Base-by-base conservation (phyloP, 768 basidiomycete genomes). In the Lactarius quietus region DNA sequence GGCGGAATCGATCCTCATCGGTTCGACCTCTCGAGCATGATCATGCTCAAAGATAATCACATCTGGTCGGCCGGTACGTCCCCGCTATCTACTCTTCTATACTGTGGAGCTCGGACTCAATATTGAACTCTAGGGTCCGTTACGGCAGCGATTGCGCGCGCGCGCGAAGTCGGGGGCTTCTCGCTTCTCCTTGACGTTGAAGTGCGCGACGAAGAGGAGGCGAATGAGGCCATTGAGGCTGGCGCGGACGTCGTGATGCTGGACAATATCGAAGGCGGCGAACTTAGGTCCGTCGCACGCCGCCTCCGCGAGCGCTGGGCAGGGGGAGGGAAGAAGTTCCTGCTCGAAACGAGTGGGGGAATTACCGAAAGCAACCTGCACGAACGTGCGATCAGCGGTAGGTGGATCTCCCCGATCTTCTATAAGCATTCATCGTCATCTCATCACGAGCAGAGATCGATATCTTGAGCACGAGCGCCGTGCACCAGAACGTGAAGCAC, bases 21-120 rank as follows among this genome's bases (percentile, higher is more conserved):
- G 28, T 89, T 97, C 70, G 95, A 98, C 75, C 82, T 98, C n/a
- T 95, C 92, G 33, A 92, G 91, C 74, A 98, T 99, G 97, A 95
- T 99, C 73, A 99, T 99, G 97, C 85, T 99, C 72, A 98, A 98
- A 77, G 97, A 99, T 72, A 99, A 99, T 74, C 97, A 99, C 74
- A 92, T 98, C 73, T 98, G 95, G 95, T 96, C 95, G 3, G 91
- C 88, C 51, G 95, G 95, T 88, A 72, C 66, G 81, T 60, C 29
- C n/a, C 4, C 35, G 12, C 23, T 31, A 29, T 8, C 36, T 56
- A n/a, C n/a, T n/a, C n/a, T n/a, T 41, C 55, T 5, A 23, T 14
- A 7, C 26, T 51, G 35, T 63, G 29, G 28, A 36, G 61, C 45
- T 36, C 39, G n/a, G 12, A 33, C 23, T 38, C 31, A 53, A 20